A percentile compares a stretch with the other conserved stretches of the same genome.
These are phyloP conservation scores for Camellia lanceoleosa DNA, from an alignment of 148 eudicot genomes.

Conservation along the genomic window DNA sequence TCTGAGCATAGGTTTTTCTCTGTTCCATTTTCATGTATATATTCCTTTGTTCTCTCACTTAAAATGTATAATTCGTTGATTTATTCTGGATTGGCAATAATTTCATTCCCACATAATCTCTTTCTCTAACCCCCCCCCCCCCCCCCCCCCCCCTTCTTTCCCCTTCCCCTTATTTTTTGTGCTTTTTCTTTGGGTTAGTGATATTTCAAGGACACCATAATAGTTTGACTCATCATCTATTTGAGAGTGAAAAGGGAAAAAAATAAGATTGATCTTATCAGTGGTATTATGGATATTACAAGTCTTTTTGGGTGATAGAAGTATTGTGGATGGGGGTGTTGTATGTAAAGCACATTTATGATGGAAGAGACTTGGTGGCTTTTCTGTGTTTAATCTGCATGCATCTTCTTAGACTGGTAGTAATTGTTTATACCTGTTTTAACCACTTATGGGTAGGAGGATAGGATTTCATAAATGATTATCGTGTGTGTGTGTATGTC, in stretches of 20 bases:
- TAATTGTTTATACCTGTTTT: too few species aligned
- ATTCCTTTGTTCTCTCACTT: conserved; percentile 14
- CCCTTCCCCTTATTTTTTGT: not conserved
- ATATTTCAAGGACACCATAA: not conserved
- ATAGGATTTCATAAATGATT: too few species aligned
- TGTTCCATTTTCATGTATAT: conserved; percentile 26
- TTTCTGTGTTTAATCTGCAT: not conserved
- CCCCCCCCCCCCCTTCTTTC: not conserved
- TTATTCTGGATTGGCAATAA: not conserved
- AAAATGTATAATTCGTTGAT: conserved; percentile 15
- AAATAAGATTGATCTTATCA: not conserved
- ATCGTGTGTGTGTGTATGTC: too few species aligned
- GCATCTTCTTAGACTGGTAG: not conserved
- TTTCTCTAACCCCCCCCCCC: not conserved
- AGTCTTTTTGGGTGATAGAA: not conserved
- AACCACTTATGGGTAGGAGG: too few species aligned
- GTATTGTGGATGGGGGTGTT: not conserved
- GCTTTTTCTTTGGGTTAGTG: not conserved
- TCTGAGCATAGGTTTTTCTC: conserved; percentile 1
- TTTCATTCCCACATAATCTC: not conserved
- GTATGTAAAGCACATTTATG: not conserved
- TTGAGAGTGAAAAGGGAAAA: too few species aligned
- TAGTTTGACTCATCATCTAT: not conserved
- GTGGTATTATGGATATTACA: not conserved
- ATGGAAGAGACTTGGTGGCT: not conserved